Base-by-base conservation (phyloP, 495 filamentous ascomycete species). In the Penicillium psychrofluorescens region DNA sequence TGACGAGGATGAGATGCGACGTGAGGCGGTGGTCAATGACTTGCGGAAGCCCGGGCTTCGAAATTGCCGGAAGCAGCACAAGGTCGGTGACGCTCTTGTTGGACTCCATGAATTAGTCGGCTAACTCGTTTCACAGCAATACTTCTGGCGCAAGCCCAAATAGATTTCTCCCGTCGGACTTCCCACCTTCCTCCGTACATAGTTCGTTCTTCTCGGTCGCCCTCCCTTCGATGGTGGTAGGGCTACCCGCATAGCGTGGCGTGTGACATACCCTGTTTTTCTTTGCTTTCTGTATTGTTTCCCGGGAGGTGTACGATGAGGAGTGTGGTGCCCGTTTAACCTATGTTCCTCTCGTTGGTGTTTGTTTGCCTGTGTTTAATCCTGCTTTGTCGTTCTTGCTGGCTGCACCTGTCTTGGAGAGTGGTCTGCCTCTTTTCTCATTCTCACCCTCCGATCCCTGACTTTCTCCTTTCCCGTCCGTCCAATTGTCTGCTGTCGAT, bases 51-150 rank as follows among this genome's bases (percentile, higher is more conserved):
- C 90, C 6, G 88, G 90, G 40, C 63, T 98, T 51, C 77, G 92
- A 43, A 83, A 79, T 60, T 95, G 90, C 55, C 75, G 92, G 48
- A 95, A 94, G 67, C 85, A 88, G 56, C 92, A 98, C 66, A 98
- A 98, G 86, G 92, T 98, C 70, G 58, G 72, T 66, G 31, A 48
- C 41, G 33, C 30, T 22, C 3, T 3, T 22, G 4, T 22, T 22
- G 22, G 22, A 22, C 4, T 22, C 22, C 22, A 3, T 22, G 22
- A 22, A 22, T 22, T 6, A 22, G 4, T n/a, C n/a, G 22, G 36
- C 46, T 62, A 44, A 58, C 48, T 11, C 51, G 22, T 22, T 55
- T 41, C 45, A 37, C 43, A 95, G 88, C 88, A 92, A 95, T 92
- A 95, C 63, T 95, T 83, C 69, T 95, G 88, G 88, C 86, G 85